phyloP scores from a whole-genome alignment of 805 yeast genomes.

The Wickerhamiella occidentalis region DNA sequence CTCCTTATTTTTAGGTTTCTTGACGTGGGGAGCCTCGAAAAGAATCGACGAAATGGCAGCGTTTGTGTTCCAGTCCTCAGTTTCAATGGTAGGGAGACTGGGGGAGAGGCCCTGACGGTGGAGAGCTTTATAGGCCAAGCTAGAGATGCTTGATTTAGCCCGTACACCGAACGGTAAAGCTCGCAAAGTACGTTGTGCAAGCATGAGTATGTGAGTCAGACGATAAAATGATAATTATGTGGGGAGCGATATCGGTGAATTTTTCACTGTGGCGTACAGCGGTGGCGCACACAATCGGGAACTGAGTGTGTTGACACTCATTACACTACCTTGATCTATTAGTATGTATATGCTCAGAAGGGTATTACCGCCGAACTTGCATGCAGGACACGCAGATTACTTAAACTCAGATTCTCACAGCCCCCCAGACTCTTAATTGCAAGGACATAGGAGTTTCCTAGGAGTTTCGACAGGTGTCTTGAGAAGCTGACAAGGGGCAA shows the following conservation, averaged over 20 bases:
- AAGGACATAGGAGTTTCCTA: no score
- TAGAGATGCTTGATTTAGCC: slow-evolving; percentile 58
- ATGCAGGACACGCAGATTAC: no score
- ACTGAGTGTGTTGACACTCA: no score
- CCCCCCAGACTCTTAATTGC: no score
- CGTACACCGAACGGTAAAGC: slow-evolving; percentile 4
- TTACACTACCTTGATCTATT: no score
- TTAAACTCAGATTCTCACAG: no score
- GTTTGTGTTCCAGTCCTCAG: slow-evolving; percentile 92
- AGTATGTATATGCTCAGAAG: no score
- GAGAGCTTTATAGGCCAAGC: slow-evolving; percentile 83
- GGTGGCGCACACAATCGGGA: no score
- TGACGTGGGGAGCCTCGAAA: slow-evolving; percentile 69
- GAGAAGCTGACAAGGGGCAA: no score
- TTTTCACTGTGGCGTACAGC: background rate
- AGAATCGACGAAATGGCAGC: slow-evolving; percentile 92
- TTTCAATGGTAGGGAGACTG: slow-evolving; percentile 80
- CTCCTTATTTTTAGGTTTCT: slow-evolving; percentile 52
- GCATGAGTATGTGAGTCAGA: slow-evolving; percentile 6
- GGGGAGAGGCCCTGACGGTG: slow-evolving; percentile 82
- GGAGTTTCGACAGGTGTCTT: no score
- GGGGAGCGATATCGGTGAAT: background rate
- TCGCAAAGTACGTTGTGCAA: slow-evolving; percentile 1
- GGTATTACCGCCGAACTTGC: no score
- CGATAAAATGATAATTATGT: background rate